These are phyloP conservation scores for Medicago ruthenica DNA, from an alignment of 306 rosid genomes.

Conservation along the genomic window DNA sequence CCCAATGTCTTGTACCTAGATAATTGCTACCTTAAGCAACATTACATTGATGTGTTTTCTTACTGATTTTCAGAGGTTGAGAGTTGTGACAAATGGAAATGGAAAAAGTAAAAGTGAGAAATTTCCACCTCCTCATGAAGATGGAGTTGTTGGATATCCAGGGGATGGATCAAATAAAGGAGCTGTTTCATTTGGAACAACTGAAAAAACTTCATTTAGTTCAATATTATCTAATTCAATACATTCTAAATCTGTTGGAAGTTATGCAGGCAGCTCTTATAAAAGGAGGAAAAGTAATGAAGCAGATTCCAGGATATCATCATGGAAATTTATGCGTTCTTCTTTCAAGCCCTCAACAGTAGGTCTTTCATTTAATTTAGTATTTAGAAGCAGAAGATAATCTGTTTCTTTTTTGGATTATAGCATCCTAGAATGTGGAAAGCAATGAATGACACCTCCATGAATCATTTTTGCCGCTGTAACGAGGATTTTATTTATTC, in stretches of 20 bases:
- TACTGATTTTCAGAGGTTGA: slow-evolving; percentile 62
- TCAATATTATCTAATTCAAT: slow-evolving; percentile 64
- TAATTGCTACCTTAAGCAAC: too few relatives aligned
- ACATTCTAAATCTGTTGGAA: slow-evolving; percentile 54
- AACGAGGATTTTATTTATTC: slow-evolving; percentile 31
- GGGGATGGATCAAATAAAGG: slow-evolving; percentile 62
- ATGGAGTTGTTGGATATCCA: slow-evolving; percentile 84
- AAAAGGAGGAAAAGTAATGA: slow-evolving; percentile 56
- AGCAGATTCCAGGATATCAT: slow-evolving; percentile 53
- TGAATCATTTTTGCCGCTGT: slow-evolving; percentile 41
- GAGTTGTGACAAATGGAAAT: slow-evolving; percentile 70
- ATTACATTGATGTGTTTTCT: background rate
- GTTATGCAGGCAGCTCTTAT: slow-evolving; percentile 56
- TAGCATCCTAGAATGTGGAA: slow-evolving; percentile 14
- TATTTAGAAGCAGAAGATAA: slow-evolving; percentile 60
- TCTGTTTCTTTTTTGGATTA: slow-evolving; percentile 21
- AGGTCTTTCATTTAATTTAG: slow-evolving; percentile 62
- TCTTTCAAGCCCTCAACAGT: slow-evolving; percentile 74
- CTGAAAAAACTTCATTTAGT: slow-evolving; percentile 59
- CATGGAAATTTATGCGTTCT: slow-evolving; percentile 70
- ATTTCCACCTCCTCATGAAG: slow-evolving; percentile 96
- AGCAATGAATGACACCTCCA: slow-evolving; percentile 8
- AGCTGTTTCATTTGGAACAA: slow-evolving; percentile 68
- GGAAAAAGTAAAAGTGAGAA: slow-evolving; percentile 96
- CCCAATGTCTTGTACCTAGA: too few relatives aligned